Evolutionary conservation across 2,329 filamentous ascomycete genomes (phyloP).

Genomic region (Aspergillus fumigatus): DNA sequence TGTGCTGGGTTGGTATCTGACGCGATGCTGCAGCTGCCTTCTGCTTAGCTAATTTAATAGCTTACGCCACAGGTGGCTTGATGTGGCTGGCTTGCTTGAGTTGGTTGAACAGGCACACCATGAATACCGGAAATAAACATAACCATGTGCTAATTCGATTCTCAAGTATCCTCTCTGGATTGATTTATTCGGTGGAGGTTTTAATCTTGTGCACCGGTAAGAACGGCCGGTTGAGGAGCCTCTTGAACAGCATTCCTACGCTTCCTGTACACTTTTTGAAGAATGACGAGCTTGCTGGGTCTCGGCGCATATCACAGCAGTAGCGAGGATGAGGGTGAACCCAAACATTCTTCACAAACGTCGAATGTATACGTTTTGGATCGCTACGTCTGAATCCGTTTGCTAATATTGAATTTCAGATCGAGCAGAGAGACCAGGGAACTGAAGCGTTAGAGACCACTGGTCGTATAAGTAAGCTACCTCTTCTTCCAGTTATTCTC

Average conservation of each 20-base stretch:
- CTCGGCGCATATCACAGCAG: slow-evolving; percentile 43
- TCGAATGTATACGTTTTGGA: slow-evolving; percentile 19
- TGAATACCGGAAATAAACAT: background rate
- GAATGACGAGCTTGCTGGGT: slow-evolving; percentile 32
- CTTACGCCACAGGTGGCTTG: slow-evolving; percentile 3
- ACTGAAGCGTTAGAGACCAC: slow-evolving; percentile 1
- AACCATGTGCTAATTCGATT: background rate
- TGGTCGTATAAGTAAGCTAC: slow-evolving; percentile 6
- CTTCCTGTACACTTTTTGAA: background rate
- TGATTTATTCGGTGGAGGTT: background rate
- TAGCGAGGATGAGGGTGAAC: slow-evolving; percentile 39
- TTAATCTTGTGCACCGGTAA: slow-evolving; percentile 3
- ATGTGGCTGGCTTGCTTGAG: background rate
- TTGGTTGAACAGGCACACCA: background rate
- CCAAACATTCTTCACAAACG: slow-evolving; percentile 8
- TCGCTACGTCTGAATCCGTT: background rate
- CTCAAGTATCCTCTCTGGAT: background rate
- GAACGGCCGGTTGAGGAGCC: background rate
- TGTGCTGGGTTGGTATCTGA: slow-evolving; percentile 19
- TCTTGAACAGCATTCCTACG: background rate
- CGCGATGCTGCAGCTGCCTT: slow-evolving; percentile 37
- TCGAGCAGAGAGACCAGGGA: slow-evolving; percentile 2
- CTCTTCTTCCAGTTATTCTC: background rate
- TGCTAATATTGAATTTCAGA: slow-evolving; percentile 11
- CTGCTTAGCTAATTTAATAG: slow-evolving; percentile 30